Base-by-base conservation (phyloP, 805 yeast species). In the Kodamaea kakaduensis region DNA sequence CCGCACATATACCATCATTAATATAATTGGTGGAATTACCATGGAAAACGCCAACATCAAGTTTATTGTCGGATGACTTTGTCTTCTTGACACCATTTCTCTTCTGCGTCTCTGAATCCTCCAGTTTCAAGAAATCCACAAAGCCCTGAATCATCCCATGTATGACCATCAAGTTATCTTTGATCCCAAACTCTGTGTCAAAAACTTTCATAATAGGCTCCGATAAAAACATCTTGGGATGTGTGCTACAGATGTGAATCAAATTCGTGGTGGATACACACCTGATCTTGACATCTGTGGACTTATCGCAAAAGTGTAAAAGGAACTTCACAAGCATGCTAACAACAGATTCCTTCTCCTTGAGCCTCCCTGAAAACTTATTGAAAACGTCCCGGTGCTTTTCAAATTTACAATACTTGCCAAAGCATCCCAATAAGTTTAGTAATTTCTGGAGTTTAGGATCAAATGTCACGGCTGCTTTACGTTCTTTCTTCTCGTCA, bases 1-100 rank as follows among this genome's bases (percentile, higher is more conserved):
- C 80, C 0, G 90, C 74, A 51, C 93, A 81, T 0, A 85, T 76
- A 9, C 88, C 84, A 50, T 84, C 93, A 47, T 67, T 72, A 17
- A 71, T 59, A 32, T 73, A 68, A 1, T 69, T 58, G 23, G 64
- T 56, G 0, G 77, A 61, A 16, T 40, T 40, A 0, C 84, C 86
- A 46, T 77, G 77, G 45, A 81, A 73, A 0, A 70, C 73, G 5
- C 64, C 68, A 9, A 68, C 56, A 45, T 75, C 84, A 4, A 72
- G 46, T 20, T 55, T 50, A 3, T 38, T 29, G 1, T 45, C 46
- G 9, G 59, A 56, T 1, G 77, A 63, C 5, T 58, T 37, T 14
- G 65, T 62, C 9, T 50, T 47, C 9, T 59, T 67, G 1, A 61
- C 44, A 0, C 75, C 77, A 21, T 68, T 56, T 36, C 62, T 54